phyloP scores from a whole-genome alignment of 805 yeast genomes.

The Suhomyces sp. region DNA sequence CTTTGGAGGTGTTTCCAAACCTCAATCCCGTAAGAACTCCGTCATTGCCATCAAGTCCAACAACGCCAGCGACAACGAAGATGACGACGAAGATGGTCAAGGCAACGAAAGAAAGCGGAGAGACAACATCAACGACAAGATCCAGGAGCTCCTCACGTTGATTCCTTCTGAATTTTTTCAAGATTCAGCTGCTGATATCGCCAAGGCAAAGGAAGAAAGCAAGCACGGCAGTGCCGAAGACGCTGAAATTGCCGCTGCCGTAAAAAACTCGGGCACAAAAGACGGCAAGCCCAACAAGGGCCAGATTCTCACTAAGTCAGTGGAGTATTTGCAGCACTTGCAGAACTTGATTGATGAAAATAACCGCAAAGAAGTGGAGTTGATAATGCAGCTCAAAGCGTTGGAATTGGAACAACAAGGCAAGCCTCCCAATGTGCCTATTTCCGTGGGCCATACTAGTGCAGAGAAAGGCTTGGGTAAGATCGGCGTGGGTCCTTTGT shows the following conservation, averaged over 20 bases:
- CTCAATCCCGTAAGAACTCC: conserved; percentile 37
- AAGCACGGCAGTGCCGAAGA: conserved; percentile 16
- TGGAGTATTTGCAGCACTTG: conserved; percentile 63
- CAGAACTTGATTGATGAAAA: conserved; percentile 75
- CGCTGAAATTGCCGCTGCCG: conserved; percentile 28
- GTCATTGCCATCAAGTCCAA: conserved; percentile 23
- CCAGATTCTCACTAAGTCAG: conserved; percentile 71
- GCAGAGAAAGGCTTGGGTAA: conserved; percentile 75
- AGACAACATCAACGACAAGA: conserved; percentile 44
- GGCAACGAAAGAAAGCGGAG: conserved; percentile 42
- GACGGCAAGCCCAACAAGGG: conserved; percentile 87
- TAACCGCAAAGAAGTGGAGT: conserved; percentile 75
- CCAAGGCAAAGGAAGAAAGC: conserved; percentile 7
- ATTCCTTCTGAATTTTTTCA: conserved; percentile 37
- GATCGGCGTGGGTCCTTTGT: conserved; percentile 81
- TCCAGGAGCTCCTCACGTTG: conserved; percentile 40
- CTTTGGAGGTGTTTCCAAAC: conserved; percentile 36
- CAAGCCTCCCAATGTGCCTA: conserved; percentile 41
- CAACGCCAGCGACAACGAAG: conserved; percentile 16
- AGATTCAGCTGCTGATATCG: conserved; percentile 28
- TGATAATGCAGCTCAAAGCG: conserved; percentile 56
- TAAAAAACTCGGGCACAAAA: conserved; percentile 56
- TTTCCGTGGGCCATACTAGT: conserved; percentile 54
- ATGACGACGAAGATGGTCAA: conserved; percentile 27
- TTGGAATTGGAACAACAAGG: conserved; percentile 46